phyloP scores from a whole-genome alignment of 2,329 filamentous ascomycete species.

The Aureobasidium sp. region DNA sequence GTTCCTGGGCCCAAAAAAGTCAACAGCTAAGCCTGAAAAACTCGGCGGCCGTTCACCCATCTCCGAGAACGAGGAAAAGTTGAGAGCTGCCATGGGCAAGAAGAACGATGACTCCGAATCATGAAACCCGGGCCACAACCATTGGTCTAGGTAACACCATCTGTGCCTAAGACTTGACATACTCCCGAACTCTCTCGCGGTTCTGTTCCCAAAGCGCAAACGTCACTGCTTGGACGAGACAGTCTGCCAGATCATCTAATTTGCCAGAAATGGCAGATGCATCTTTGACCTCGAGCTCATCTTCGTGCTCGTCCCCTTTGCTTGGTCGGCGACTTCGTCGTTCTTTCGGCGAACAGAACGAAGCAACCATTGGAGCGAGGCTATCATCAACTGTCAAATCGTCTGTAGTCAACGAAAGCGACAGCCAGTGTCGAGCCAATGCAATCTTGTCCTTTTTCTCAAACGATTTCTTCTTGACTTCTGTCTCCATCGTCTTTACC shows the following conservation, averaged over 20 bases:
- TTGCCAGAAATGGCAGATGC: conserved; percentile 36
- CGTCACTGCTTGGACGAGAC: conserved; percentile 65
- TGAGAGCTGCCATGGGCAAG: conserved; percentile 25
- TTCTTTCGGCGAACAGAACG: conserved; percentile 17
- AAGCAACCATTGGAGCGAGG: conserved; percentile 25
- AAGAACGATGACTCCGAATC: neutral
- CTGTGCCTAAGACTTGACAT: neutral
- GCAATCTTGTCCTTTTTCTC: conserved; percentile 56
- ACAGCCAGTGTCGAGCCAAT: conserved; percentile 49
- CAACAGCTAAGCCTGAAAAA: conserved; percentile 29
- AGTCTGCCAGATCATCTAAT: conserved; percentile 74
- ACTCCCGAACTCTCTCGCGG: conserved; percentile 16
- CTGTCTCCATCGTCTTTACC: neutral
- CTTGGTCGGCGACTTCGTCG: conserved; percentile 15
- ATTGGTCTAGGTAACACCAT: neutral
- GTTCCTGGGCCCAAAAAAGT: conserved; percentile 13
- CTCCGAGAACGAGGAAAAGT: conserved; percentile 30
- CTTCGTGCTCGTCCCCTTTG: neutral
- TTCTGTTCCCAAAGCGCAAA: conserved; percentile 70
- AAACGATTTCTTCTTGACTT: conserved; percentile 22
- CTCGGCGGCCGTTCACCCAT: conserved; percentile 24
- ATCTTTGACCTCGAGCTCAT: neutral
- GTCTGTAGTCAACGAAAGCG: conserved; percentile 6
- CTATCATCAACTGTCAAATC: neutral
- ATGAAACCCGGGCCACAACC: neutral